phyloP scores from a whole-genome alignment of 2,329 filamentous ascomycete genomes.

The Colletotrichum tanaceti region DNA sequence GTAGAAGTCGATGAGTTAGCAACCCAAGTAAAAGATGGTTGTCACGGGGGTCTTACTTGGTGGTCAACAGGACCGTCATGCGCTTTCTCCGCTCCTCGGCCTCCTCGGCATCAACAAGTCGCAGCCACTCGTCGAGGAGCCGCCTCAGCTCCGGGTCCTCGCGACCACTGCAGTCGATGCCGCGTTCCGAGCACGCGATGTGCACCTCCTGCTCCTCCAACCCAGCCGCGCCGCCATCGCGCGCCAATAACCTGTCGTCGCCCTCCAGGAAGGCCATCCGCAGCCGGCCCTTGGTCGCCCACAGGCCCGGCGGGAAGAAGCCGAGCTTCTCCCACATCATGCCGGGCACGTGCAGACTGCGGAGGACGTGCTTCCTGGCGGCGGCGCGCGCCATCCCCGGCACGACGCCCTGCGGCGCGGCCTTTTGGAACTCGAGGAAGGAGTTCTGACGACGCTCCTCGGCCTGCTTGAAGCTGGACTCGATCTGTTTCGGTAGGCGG shows the following conservation, averaged over 20 bases:
- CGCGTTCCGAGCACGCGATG: slow-evolving; percentile 78
- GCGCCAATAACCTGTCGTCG: slow-evolving; percentile 77
- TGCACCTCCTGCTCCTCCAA: slow-evolving; percentile 73
- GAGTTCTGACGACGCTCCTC: slow-evolving; percentile 64
- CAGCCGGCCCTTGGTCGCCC: slow-evolving; percentile 64
- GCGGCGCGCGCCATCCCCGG: slow-evolving; percentile 38
- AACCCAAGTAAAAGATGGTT: neutral
- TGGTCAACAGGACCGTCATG: slow-evolving; percentile 55
- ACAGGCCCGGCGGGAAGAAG: slow-evolving; percentile 60
- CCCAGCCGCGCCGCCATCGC: slow-evolving; percentile 68
- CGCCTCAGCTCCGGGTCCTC: slow-evolving; percentile 67
- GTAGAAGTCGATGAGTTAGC: slow-evolving; percentile 28
- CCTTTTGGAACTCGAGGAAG: slow-evolving; percentile 57
- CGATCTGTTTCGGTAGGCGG: slow-evolving; percentile 81
- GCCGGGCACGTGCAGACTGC: slow-evolving; percentile 59
- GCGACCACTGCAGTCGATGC: slow-evolving; percentile 67
- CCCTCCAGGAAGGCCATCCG: slow-evolving; percentile 72
- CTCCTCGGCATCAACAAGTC: slow-evolving; percentile 55
- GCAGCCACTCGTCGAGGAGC: slow-evolving; percentile 61
- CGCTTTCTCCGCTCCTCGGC: slow-evolving; percentile 52
- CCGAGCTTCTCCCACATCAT: slow-evolving; percentile 63
- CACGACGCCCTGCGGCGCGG: slow-evolving; percentile 51
- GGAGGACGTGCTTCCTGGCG: slow-evolving; percentile 54
- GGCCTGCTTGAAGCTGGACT: slow-evolving; percentile 64
- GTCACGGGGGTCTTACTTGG: slow-evolving; percentile 50